Percentiles rank a stretch among this genome's conserved stretches.
phyloP scores from a whole-genome alignment of 768 basidiomycete genomes.

The Collybia mongolica region DNA sequence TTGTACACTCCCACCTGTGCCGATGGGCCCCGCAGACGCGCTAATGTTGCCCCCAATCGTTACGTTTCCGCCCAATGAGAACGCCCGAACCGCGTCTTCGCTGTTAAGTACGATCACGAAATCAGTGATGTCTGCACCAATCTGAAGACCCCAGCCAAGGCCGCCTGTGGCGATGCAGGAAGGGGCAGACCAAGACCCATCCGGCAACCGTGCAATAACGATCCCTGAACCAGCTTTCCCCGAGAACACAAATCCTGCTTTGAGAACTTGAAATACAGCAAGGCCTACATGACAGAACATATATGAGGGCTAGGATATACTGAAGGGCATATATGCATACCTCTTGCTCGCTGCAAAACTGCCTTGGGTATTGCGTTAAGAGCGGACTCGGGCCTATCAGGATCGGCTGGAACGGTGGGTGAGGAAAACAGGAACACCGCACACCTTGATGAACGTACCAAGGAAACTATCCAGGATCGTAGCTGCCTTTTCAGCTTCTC shows the following conservation, averaged over 20 bases:
- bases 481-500: constrained; percentile 92
- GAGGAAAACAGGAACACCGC: not conserved
- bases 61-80: constrained; percentile 93
- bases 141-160: constrained; percentile 92
- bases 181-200: constrained; percentile 96
- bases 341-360: constrained; percentile 86
- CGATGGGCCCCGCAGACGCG: constrained; percentile 89
- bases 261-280: constrained; percentile 91
- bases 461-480: constrained; percentile 89
- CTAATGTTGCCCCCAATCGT: constrained; percentile 91
- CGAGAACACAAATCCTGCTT: constrained; percentile 93
- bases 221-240: constrained; percentile 93
- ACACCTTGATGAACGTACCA: constrained; percentile 44
- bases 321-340: constrained; percentile 35
- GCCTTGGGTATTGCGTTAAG: constrained; percentile 94
- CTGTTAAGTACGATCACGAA: constrained; percentile 97
- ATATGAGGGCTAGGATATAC: not conserved
- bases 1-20: constrained; percentile 89
- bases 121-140: constrained; percentile 93
- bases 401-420: constrained; percentile 62
- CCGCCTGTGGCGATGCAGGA: constrained; percentile 97
- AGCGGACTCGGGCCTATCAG: constrained; percentile 82
- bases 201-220: constrained; percentile 88
- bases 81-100: constrained; percentile 93
- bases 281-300: constrained; percentile 54